These are phyloP conservation scores for Geranium incanum DNA, from an alignment of 441 rosid genomes.

Conservation along the genomic window DNA sequence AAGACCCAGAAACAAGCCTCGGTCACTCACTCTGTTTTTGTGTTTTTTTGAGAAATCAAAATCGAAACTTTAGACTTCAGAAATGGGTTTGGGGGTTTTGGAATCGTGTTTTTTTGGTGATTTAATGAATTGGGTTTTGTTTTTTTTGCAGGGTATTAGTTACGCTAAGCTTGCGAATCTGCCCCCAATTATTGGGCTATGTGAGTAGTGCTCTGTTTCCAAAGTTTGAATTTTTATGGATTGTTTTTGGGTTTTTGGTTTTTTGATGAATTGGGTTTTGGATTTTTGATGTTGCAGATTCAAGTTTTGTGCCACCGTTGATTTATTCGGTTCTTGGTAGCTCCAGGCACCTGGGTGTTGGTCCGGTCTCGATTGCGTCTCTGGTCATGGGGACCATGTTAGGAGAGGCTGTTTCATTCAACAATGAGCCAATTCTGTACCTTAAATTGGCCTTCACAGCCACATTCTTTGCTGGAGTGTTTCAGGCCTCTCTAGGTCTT, in stretches of 20 bases:
- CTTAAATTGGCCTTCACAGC: slow-evolving; percentile 87
- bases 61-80: too few species aligned
- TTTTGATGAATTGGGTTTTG: not conserved
- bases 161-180: slow-evolving; percentile 95
- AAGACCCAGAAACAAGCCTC: slow-evolving; percentile 15
- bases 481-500: slow-evolving; percentile 87
- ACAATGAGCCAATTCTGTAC: slow-evolving; percentile 60
- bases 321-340: slow-evolving; percentile 89
- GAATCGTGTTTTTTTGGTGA: too few species aligned
- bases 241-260: too few species aligned
- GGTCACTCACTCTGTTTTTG: too few species aligned
- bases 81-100: too few species aligned
- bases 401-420: slow-evolving; percentile 58
- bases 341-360: slow-evolving; percentile 83
- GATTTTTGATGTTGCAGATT: slow-evolving; percentile 44
- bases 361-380: slow-evolving; percentile 97
- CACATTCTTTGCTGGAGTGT: slow-evolving; percentile 90
- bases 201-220: slow-evolving; percentile 38
- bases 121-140: too few species aligned
- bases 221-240: too few species aligned
- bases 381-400: slow-evolving; percentile 96
- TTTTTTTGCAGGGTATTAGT: slow-evolving; percentile 61
- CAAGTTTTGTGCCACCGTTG: slow-evolving; percentile 96
- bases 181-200: slow-evolving; percentile 88
- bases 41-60: too few species aligned